phyloP scores from a whole-genome alignment of 2,329 filamentous ascomycete genomes.

The Arthrobotrys pseudoclavata region DNA sequence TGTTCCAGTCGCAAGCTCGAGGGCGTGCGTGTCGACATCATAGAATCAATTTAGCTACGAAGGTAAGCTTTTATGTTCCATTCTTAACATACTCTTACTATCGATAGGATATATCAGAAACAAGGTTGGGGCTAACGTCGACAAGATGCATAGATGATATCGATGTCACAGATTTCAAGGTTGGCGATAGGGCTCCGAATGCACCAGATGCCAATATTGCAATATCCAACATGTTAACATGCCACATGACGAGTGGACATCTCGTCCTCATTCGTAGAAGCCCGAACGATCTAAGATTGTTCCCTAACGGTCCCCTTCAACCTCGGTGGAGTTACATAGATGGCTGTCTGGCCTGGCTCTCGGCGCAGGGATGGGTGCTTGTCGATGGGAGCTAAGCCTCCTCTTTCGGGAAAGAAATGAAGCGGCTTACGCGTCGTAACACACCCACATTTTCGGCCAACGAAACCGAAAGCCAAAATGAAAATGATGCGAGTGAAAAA shows the following conservation, averaged over 20 bases:
- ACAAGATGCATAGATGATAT: conserved; percentile 6
- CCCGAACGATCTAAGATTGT: conserved; percentile 8
- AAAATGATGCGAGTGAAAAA: conserved; percentile 24
- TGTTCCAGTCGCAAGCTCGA: conserved; percentile 5
- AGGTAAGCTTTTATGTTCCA: not conserved
- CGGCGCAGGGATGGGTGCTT: conserved; percentile 21
- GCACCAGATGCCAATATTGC: conserved; percentile 6
- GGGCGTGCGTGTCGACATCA: conserved; percentile 15
- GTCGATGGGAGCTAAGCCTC: conserved; percentile 42
- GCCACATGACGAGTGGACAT: conserved; percentile 27
- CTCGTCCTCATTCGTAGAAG: conserved; percentile 27
- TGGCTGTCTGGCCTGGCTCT: conserved; percentile 22
- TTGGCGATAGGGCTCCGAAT: conserved; percentile 20
- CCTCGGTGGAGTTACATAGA: conserved; percentile 21
- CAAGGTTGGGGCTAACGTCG: conserved; percentile 15
- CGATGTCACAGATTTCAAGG: conserved; percentile 29
- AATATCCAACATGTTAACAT: conserved; percentile 4
- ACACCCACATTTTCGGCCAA: conserved; percentile 44
- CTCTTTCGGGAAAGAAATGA: conserved; percentile 38
- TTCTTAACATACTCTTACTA: not conserved
- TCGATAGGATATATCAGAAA: not conserved
- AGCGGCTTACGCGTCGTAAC: conserved; percentile 60
- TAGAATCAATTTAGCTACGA: not conserved
- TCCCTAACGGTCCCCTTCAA: conserved; percentile 9
- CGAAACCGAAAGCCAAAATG: conserved; percentile 45